Evolutionary conservation across 768 basidiomycete genomes (phyloP), one percentile per base, ranked within the genome.

Genomic region (Suillus luteus): DNA sequence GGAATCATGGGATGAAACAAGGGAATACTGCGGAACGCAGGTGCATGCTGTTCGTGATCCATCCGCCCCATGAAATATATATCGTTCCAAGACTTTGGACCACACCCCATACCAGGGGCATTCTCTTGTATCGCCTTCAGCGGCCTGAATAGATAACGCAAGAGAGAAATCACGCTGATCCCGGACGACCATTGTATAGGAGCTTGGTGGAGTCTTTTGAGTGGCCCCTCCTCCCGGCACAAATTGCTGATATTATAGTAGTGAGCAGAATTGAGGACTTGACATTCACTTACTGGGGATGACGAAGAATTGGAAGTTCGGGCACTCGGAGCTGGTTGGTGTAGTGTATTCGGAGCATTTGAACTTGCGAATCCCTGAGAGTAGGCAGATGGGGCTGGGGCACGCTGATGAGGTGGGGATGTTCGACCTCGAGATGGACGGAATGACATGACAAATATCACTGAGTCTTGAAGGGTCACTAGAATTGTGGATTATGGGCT

Each of bases 31-130:
- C 0, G 60, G 60, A 61, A 44, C 15, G 10, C 22, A n/a, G 1
- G 46, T 61, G 19, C 60, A 61, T 4, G 51, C 51, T 15, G 33
- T 35, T 31, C 14, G 60, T n/a, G 15, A n/a, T 24, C n/a, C 46
- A 6, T 61, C 60, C 10, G 24, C 46, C 10, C 15, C 19, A 24
- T 4, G 14, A 40, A 61, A 61, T 46, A 61, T 61, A 38, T 43
- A 61, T 6, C 19, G 27, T 27, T 44, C 22, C 12, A 61, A 10
- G 9, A 61, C 44, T 38, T 51, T 61, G 35, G 19, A 5, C 46
- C 51, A 61, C n/a, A 61, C 60, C n/a, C 46, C 43, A n/a, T 61
- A 61, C 60, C 60, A 61, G 8, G 46, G 31, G 19, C 60, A 61
- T 22, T 61, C 60, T 22, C 60, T 44, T 9, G 4, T 17, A 61